Evolutionary conservation across 306 rosid genomes (phyloP).

Genomic region (Vachellia collinsii): DNA sequence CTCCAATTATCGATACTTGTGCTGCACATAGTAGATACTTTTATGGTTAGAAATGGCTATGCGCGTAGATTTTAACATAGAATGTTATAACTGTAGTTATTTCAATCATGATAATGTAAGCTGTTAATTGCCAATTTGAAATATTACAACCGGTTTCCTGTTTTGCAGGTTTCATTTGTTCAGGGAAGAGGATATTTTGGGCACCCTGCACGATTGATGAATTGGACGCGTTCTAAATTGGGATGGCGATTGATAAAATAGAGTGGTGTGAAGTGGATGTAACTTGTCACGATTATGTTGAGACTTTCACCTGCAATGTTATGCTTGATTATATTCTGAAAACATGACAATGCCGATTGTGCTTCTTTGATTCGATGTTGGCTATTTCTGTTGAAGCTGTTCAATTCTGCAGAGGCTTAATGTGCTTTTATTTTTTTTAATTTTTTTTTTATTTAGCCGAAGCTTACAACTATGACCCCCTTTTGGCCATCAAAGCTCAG

Average conservation of each 20-base stretch:
- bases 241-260: conserved; percentile 15
- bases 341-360: conserved; percentile 10
- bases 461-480: neutral
- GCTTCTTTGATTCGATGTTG: neutral
- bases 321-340: neutral
- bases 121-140: neutral
- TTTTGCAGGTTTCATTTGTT: conserved; percentile 68
- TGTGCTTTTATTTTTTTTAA: neutral
- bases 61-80: neutral
- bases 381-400: neutral
- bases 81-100: neutral
- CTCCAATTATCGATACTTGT: neutral
- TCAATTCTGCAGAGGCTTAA: neutral
- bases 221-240: neutral
- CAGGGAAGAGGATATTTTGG: conserved; percentile 66
- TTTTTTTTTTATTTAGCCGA: neutral
- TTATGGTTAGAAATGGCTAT: neutral
- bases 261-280: neutral
- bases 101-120: neutral
- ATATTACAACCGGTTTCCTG: neutral
- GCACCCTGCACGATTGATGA: conserved; percentile 53
- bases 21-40: neutral
- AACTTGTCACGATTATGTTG: neutral
- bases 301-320: neutral
- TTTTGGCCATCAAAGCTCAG: no score